Evolutionary conservation across 116 monocot species (phyloP), one percentile per base, ranked within the genome.

Genomic region (Trichopus zeylanicus): DNA sequence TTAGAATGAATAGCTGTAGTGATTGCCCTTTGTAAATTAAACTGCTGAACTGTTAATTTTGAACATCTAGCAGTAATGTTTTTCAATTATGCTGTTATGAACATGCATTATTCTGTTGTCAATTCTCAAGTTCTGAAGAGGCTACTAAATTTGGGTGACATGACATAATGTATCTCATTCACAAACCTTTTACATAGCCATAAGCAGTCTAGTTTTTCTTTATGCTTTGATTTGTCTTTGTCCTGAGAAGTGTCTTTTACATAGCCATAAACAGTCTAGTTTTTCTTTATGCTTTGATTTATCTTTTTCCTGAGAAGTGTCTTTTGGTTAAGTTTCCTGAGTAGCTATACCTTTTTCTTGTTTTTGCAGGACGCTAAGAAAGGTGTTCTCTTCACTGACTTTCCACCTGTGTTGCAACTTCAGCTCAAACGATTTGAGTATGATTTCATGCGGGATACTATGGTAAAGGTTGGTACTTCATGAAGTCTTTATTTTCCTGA

Each of bases 341-440:
- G n/a, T 16, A n/a, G n/a, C 13, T 42, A 42, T 18, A 42, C 13
- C 18, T n/a, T 16, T 16, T 42, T 42, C 42, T 16, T 42, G 23
- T 53, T 20, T 23, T 72, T 78, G 55, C 81, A 97, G 91, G 95
- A 97, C 77, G 91, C 95, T 28, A 90, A 81, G 65, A 97, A 97
- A 70, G 95, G 95, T 56, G 90, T 90, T 61, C 67, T 87, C 18
- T 97, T 97, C 67, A 82, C 84, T 54, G 95, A 95, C 42, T 90
- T 95, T 48, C 95, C 95, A 62, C 95, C 90, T 51, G 95, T 97
- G 29, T 72, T 97, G 77, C 97, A 97, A 78, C 91, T 97, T 68
- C 97, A 97, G 38, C 63, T 97, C 27, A 97, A 97, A 61, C 86
- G 97, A 2, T 97, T 97, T 73, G 97, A 97, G 68, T 97, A 97